Evolutionary conservation across 2,329 filamentous ascomycete genomes (phyloP).

Genomic region (Fusarium sublunatum): DNA sequence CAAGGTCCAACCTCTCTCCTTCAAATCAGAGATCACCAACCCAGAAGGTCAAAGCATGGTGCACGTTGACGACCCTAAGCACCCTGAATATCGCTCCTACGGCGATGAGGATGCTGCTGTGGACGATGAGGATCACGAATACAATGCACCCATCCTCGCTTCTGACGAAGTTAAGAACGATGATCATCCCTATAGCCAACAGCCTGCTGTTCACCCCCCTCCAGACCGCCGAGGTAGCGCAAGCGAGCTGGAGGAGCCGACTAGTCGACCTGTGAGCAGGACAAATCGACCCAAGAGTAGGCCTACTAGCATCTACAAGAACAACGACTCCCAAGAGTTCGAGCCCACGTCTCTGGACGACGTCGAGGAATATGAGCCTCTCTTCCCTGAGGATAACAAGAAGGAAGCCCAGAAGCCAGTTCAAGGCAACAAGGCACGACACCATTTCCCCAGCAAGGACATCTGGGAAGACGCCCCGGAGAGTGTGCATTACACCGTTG

Average conservation of each 20-base stretch:
- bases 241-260: slow-evolving; percentile 66
- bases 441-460: slow-evolving; percentile 90
- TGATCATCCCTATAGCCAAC: slow-evolving; percentile 73
- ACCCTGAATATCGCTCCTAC: slow-evolving; percentile 54
- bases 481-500: slow-evolving; percentile 81
- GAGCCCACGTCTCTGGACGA: slow-evolving; percentile 80
- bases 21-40: slow-evolving; percentile 49
- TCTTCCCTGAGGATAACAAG: slow-evolving; percentile 85
- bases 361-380: slow-evolving; percentile 92
- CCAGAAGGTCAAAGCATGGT: slow-evolving; percentile 69
- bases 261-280: slow-evolving; percentile 71
- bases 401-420: slow-evolving; percentile 56
- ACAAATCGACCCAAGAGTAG: slow-evolving; percentile 53
- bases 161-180: slow-evolving; percentile 86
- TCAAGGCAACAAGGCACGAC: slow-evolving; percentile 65
- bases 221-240: slow-evolving; percentile 71
- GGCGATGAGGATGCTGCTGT: slow-evolving; percentile 59
- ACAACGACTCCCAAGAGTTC: slow-evolving; percentile 63
- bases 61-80: slow-evolving; percentile 75
- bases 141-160: slow-evolving; percentile 85
- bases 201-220: slow-evolving; percentile 84
- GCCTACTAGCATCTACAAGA: slow-evolving; percentile 69
- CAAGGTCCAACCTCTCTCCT: slow-evolving; percentile 34
- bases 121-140: slow-evolving; percentile 69
- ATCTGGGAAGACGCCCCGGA: slow-evolving; percentile 97